phyloP scores from a whole-genome alignment of 768 basidiomycete species.

The Termitomyces sp. region DNA sequence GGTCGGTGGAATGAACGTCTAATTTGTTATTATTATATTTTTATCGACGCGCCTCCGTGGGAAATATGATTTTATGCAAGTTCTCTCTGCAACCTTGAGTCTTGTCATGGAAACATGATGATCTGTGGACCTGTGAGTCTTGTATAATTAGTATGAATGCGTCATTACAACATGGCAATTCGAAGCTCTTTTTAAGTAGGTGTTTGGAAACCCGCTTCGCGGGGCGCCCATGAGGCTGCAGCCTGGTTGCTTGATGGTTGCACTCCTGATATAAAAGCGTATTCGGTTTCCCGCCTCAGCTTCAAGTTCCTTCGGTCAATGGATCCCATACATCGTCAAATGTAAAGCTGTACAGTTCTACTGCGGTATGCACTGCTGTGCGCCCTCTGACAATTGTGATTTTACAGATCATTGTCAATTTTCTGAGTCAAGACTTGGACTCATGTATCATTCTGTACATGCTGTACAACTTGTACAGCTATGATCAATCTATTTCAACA shows the following conservation, averaged over 20 bases:
- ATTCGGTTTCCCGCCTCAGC: too few species aligned
- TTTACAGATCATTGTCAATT: background rate
- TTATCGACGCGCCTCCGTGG: constrained; percentile 17
- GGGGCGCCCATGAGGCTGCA: too few species aligned
- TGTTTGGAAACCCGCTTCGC: background rate
- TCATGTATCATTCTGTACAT: too few species aligned
- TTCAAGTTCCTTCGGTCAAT: too few species aligned
- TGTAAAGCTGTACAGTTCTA: background rate
- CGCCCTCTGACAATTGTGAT: too few species aligned
- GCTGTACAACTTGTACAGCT: background rate
- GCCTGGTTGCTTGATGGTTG: background rate
- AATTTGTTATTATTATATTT: constrained; percentile 6
- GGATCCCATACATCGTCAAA: background rate
- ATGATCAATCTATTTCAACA: background rate
- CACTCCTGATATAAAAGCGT: too few species aligned
- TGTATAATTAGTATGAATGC: background rate
- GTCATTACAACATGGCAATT: background rate
- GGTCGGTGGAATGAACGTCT: constrained; percentile 4
- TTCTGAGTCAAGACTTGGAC: too few species aligned
- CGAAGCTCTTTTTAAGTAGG: background rate
- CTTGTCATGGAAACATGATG: constrained; percentile 9
- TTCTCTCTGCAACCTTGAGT: background rate
- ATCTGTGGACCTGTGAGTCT: background rate
- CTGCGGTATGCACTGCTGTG: background rate
- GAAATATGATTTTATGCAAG: background rate